A percentile compares a stretch with the other conserved stretches of the same genome.
These are phyloP conservation scores for Colletotrichum caudatum DNA, from an alignment of 2,329 filamentous ascomycete species.

Conservation along the genomic window DNA sequence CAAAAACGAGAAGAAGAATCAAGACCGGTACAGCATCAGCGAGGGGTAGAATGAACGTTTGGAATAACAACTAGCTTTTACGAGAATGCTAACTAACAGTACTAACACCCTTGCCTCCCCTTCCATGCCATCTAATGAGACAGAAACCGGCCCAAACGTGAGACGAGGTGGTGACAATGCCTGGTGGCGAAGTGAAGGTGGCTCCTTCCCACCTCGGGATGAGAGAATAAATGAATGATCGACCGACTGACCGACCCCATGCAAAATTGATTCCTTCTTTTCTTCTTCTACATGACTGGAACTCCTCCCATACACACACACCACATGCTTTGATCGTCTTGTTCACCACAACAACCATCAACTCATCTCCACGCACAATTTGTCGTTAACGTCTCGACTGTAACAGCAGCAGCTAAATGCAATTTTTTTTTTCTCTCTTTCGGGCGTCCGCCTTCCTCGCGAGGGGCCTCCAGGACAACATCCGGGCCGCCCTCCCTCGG, in stretches of 20 bases:
- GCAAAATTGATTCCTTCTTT: background rate
- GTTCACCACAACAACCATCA: background rate
- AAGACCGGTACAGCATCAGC: background rate
- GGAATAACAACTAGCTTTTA: conserved; percentile 40
- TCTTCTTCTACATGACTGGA: background rate
- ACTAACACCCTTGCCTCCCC: conserved; percentile 6
- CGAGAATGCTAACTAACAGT: conserved; percentile 33
- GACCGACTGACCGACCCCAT: background rate
- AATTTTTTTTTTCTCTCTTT: background rate
- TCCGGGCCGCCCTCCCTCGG: conserved; percentile 5
- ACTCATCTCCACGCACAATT: conserved; percentile 7
- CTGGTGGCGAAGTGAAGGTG: background rate
- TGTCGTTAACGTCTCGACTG: background rate
- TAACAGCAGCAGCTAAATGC: conserved; percentile 13
- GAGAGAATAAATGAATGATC: conserved; percentile 1
- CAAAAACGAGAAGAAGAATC: background rate
- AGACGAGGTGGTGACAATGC: background rate
- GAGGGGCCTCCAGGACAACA: conserved; percentile 17
- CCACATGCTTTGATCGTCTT: background rate
- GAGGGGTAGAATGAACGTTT: background rate
- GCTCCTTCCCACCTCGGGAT: background rate
- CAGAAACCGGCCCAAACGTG: background rate
- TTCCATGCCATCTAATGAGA: conserved; percentile 31
- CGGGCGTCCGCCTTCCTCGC: conserved; percentile 24
- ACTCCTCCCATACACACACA: background rate